Conservation (phyloP, 2,329 filamentous ascomycete species). For the Zarea fungicola region DNA sequence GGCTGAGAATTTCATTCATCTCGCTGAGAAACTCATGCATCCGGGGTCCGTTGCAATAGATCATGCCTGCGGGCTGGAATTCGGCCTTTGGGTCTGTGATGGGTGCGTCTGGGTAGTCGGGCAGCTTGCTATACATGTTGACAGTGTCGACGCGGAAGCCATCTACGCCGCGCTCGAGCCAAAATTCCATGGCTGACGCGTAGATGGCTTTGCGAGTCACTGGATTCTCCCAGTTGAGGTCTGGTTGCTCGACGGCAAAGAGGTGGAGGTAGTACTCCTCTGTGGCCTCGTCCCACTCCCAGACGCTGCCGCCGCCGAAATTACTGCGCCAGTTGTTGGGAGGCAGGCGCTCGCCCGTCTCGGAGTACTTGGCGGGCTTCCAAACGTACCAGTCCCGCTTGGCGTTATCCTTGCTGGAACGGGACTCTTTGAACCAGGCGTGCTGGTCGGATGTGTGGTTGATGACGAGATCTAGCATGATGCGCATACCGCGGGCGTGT, state of each 20-base stretch:
- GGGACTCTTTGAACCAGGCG: slow-evolving; percentile 64
- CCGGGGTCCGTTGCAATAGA: slow-evolving; percentile 62
- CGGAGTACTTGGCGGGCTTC: slow-evolving; percentile 46
- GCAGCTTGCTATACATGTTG: slow-evolving; percentile 65
- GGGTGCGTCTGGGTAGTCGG: slow-evolving; percentile 53
- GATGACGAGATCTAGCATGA: slow-evolving; percentile 71
- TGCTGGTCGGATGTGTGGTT: slow-evolving; percentile 73
- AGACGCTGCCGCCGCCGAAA: slow-evolving; percentile 56
- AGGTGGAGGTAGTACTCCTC: slow-evolving; percentile 73
- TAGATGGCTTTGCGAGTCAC: slow-evolving; percentile 66
- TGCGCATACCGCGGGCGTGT: slow-evolving; percentile 59
- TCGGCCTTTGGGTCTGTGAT: slow-evolving; percentile 40
- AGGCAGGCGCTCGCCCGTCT: slow-evolving; percentile 56
- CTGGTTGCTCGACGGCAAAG: slow-evolving; percentile 71
- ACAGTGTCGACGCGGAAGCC: slow-evolving; percentile 73
- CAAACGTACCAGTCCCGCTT: slow-evolving; percentile 68
- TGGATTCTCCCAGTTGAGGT: slow-evolving; percentile 79
- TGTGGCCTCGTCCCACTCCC: slow-evolving; percentile 68
- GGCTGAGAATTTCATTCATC: slow-evolving; percentile 55
- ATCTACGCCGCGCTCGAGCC: slow-evolving; percentile 68
- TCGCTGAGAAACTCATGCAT: slow-evolving; percentile 64
- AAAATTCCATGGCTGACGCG: slow-evolving; percentile 68
- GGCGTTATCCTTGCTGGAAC: slow-evolving; percentile 53
- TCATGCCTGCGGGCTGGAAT: slow-evolving; percentile 48
- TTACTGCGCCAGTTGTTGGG: slow-evolving; percentile 71